Evolutionary conservation across 305 asterid genomes (phyloP), one percentile per base, ranked within the genome.

Genomic region (Plantago rigida): DNA sequence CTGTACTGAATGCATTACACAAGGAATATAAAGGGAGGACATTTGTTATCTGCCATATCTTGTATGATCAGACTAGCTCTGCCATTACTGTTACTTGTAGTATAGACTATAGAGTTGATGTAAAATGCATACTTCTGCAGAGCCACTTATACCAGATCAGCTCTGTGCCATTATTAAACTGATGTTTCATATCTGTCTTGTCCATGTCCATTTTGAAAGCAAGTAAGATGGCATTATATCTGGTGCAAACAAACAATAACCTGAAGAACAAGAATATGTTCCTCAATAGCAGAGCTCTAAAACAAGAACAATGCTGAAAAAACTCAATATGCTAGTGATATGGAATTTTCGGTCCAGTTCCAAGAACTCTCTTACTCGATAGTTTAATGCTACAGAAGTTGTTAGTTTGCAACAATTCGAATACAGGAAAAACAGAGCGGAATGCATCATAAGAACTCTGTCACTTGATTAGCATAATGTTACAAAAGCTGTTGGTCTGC

Each of bases 401-500:
- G 59, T 11, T 11, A 54, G 22, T 9, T 9, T 13, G 11, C n/a
- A n/a, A 26, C 41, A 52, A 12, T 17, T 13, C 7, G 5, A n/a
- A 53, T 54, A 26, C n/a, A 28, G 44, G 59, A n/a, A 36, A 6
- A 12, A 28, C 22, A 12, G 6, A n/a, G 13, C 9, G 1, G 26
- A 22, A 22, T 1, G 59, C 39, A 41, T 41, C 59, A 29, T 29
- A 28, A 34, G 45, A 54, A 52, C 31, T 34, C 57, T 52, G 17
- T 36, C 7, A 36, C 42, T 36, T 36, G 13, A 52, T 17, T 53
- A 53, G 59, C 19, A 19, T 53, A 54, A 54, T 54, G 59, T 54
- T 29, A 54, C 59, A 53, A 28, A 9, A 31, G 36, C 12, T 5
- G 59, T 11, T 41, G 28, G 22, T 9, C 4, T 13, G 11, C n/a